Percentiles rank a stretch among this genome's conserved stretches.
These are phyloP conservation scores for Phytophthora crassamura DNA, from an alignment of 352 stramenopile species.

Conservation along the genomic window DNA sequence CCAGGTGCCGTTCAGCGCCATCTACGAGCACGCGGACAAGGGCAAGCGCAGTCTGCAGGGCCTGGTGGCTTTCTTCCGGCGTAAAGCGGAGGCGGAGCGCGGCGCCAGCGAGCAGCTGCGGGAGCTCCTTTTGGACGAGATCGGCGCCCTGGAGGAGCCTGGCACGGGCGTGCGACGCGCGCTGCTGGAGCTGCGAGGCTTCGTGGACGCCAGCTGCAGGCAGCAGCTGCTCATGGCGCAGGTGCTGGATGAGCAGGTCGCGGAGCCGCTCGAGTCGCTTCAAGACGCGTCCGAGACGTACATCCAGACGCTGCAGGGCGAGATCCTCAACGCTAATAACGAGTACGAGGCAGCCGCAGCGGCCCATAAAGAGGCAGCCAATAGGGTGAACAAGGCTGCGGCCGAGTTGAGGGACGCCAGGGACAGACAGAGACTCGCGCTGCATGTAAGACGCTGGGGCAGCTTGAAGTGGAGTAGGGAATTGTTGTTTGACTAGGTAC, in stretches of 20 bases:
- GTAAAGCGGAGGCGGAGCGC: conserved; percentile 72
- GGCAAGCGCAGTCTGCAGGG: conserved; percentile 78
- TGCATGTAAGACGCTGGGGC: conserved; percentile 53
- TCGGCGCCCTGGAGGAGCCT: conserved; percentile 75
- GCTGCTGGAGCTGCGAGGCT: conserved; percentile 68
- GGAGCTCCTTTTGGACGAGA: conserved; percentile 45
- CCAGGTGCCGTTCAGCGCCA: conserved; percentile 80
- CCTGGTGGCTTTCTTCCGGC: conserved; percentile 76
- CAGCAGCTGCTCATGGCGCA: conserved; percentile 79
- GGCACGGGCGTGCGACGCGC: conserved; percentile 69
- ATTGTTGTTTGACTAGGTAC: neutral
- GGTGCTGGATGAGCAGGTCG: conserved; percentile 86
- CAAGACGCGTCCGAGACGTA: conserved; percentile 80
- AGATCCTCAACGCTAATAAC: conserved; percentile 82
- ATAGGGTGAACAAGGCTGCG: conserved; percentile 39
- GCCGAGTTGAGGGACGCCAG: conserved; percentile 61
- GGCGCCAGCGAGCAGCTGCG: conserved; percentile 67
- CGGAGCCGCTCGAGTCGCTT: conserved; percentile 76
- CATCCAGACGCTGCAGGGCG: conserved; percentile 77
- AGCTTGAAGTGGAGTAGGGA: neutral
- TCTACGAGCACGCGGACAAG: conserved; percentile 82
- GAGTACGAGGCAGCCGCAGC: conserved; percentile 60
- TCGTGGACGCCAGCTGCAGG: conserved; percentile 62
- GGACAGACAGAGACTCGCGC: conserved; percentile 65
- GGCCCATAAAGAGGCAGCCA: conserved; percentile 50